Evolutionary conservation across 768 basidiomycete species (phyloP).

Genomic region (Mrakia blollopis): DNA sequence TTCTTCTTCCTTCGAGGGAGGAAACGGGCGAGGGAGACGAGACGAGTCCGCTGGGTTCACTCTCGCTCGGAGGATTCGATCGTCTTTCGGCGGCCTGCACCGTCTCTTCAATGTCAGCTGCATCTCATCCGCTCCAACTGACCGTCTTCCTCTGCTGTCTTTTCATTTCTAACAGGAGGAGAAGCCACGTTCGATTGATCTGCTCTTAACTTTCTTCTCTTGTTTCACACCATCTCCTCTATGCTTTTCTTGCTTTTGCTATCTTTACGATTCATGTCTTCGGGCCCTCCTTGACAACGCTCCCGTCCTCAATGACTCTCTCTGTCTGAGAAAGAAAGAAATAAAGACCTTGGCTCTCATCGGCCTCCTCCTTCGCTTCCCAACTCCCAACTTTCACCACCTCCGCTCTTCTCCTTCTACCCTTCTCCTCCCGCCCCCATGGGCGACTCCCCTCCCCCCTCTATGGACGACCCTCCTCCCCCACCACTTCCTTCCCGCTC

Average conservation of each 20-base stretch:
- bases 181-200: slow-evolving; percentile 30
- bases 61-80: not conserved
- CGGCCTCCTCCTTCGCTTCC: no score
- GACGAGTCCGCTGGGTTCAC: no score
- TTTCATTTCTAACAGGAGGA: not conserved
- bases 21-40: not conserved
- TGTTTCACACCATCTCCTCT: not conserved
- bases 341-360: no score
- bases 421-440: no score
- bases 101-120: not conserved
- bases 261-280: not conserved
- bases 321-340: not conserved
- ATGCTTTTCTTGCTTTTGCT: not conserved
- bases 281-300: not conserved
- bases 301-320: not conserved
- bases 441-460: no score
- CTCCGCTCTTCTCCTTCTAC: not conserved
- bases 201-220: not conserved
- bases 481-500: no score
- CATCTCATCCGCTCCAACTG: not conserved
- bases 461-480: not conserved
- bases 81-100: not conserved
- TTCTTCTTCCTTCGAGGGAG: not conserved
- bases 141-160: not conserved
- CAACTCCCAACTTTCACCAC: not conserved